Base-by-base conservation (phyloP, 1,284 basidiomycete species). In the Fomitopsis pinicola region DNA sequence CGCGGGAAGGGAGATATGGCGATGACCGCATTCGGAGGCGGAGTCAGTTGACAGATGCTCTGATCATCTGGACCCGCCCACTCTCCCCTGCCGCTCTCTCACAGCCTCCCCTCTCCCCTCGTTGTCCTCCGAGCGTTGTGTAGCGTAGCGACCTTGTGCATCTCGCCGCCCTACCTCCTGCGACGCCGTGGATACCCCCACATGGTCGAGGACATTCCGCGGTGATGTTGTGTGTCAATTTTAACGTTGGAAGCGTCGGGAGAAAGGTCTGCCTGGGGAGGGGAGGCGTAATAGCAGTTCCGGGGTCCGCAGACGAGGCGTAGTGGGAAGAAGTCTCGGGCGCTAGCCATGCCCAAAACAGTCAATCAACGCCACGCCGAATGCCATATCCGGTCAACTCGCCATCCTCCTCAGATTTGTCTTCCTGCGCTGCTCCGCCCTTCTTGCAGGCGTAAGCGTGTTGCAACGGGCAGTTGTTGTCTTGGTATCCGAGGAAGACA, bases 291-390 rank as follows among this genome's bases (percentile, higher is more conserved):
- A 45, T 28, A 42, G 62, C 62, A 62, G 64, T 67, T 64, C 65
- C 61, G 67, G 66, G 66, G 65, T 68, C 67, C 66, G 66, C 28
- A 50, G 45, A 55, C 38, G 59, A 60, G 68, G 68, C 69, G 67
- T 70, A 69, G 69, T 68, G 69, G 68, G 67, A 68, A 68, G 67
- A 71, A 69, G 70, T 68, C 69, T 70, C 68, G 61, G 71, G 71
- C 66, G 66, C 62, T 64, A 66, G 62, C 50, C 40, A 7, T 40
- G 58, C 59, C 69, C 68, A 62, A 67, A 72, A 67, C 64, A 67
- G 72, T 69, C 65, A 72, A 69, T 71, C 69, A 71, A 70, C 68
- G 70, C 71, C 70, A 69, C 68, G 68, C 65, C 67, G 68, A 67
- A 63, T 63, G 63, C 64, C 63, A 63, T 65, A 36, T 59, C 42